phyloP scores from a whole-genome alignment of 441 rosid genomes.

The Sinapis alba region DNA sequence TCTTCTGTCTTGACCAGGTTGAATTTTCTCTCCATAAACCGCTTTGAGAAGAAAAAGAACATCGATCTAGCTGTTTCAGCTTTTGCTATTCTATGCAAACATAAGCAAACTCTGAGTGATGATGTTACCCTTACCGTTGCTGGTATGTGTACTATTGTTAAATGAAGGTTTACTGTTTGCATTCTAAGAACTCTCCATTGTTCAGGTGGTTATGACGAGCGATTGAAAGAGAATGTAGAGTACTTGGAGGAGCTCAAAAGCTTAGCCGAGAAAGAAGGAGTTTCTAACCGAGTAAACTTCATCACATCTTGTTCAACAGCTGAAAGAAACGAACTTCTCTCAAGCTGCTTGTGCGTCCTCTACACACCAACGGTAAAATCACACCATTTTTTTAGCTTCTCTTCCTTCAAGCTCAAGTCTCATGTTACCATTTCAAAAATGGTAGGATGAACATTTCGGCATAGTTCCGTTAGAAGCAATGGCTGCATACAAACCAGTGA shows the following conservation, averaged over 20 bases:
- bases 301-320: slow-evolving; percentile 83
- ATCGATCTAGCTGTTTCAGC: slow-evolving; percentile 80
- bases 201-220: slow-evolving; percentile 84
- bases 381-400: neutral
- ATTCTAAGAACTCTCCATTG: slow-evolving; percentile 11
- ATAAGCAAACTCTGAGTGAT: slow-evolving; percentile 47
- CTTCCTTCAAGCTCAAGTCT: neutral
- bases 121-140: slow-evolving; percentile 69
- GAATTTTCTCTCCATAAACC: slow-evolving; percentile 82
- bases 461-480: slow-evolving; percentile 94
- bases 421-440: slow-evolving; percentile 23
- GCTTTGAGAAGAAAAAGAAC: slow-evolving; percentile 85
- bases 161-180: slow-evolving; percentile 5
- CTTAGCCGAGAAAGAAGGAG: slow-evolving; percentile 69
- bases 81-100: slow-evolving; percentile 64
- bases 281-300: slow-evolving; percentile 57
- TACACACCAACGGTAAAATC: slow-evolving; percentile 76
- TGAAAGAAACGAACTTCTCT: slow-evolving; percentile 79
- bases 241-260: slow-evolving; percentile 78
- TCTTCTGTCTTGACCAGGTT: slow-evolving; percentile 50
- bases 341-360: slow-evolving; percentile 75
- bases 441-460: slow-evolving; percentile 92
- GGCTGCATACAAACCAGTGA: slow-evolving; percentile 88
- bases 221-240: slow-evolving; percentile 84
- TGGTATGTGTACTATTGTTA: slow-evolving; percentile 47